A percentile compares a stretch with the other conserved stretches of the same genome.
Evolutionary conservation across 164 flowering plant species (phyloP).

Genomic region (Cinnamomum micranthum): DNA sequence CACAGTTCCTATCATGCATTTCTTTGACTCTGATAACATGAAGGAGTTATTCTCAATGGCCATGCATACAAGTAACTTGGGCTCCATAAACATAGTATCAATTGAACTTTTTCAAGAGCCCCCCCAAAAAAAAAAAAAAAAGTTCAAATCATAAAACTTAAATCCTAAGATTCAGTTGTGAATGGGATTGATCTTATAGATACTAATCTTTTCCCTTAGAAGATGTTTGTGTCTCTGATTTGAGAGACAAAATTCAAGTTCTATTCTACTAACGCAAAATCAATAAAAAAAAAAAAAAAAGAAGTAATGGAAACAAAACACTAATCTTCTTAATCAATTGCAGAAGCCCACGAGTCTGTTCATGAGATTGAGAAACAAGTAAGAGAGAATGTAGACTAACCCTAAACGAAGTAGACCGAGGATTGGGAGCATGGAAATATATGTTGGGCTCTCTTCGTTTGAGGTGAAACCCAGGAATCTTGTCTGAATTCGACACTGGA

Average conservation of each 20-base stretch:
- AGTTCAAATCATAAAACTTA: no score
- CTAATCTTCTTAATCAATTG: neutral
- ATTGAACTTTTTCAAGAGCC: neutral
- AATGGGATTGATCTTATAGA: neutral
- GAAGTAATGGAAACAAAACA: neutral
- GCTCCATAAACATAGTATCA: neutral
- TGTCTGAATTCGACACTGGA: conserved; percentile 13
- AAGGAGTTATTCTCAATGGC: neutral
- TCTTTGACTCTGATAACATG: neutral
- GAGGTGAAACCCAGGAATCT: conserved; percentile 15
- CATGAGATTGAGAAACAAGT: neutral
- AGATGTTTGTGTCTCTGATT: neutral
- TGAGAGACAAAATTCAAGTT: neutral
- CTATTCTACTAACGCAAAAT: neutral
- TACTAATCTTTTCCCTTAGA: neutral
- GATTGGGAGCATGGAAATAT: conserved; percentile 17
- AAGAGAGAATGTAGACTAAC: conserved; percentile 19
- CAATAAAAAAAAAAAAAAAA: neutral
- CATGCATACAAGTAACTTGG: neutral
- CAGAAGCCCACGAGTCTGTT: neutral
- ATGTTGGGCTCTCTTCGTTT: conserved; percentile 12
- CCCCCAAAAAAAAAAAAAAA: neutral
- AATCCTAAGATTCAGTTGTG: no score
- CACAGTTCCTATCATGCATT: neutral
- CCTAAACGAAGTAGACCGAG: conserved; percentile 20